Conservation (phyloP, 1,284 basidiomycete genomes). For the Ceratobasidium sp. region DNA sequence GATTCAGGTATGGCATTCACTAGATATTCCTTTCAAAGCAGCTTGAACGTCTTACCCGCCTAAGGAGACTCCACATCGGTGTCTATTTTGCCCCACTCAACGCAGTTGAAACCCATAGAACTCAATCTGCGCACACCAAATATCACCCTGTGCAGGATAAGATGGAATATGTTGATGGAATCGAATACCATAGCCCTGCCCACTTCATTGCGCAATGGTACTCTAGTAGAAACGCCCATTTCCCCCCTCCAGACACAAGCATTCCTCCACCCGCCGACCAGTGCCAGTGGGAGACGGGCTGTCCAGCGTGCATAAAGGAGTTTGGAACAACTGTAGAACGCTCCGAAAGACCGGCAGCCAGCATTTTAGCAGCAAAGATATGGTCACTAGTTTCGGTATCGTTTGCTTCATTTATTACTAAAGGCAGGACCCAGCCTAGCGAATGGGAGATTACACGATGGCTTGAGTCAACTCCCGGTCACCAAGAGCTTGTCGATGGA, state of each 20-base stretch:
- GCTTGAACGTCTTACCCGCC: background rate
- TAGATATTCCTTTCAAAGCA: background rate
- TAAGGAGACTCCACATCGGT: background rate
- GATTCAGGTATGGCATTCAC: background rate
- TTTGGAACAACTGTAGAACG: background rate
- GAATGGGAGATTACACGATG: background rate
- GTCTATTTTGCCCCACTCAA: background rate
- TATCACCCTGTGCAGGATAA: background rate
- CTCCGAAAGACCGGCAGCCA: background rate
- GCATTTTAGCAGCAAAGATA: slow-evolving; percentile 7
- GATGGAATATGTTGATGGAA: background rate
- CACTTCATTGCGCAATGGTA: background rate
- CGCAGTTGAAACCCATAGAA: background rate
- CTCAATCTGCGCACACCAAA: background rate
- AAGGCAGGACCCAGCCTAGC: background rate
- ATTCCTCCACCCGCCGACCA: background rate
- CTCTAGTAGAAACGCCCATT: background rate
- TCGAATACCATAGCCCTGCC: background rate
- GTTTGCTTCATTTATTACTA: slow-evolving; percentile 6
- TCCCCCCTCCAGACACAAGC: background rate
- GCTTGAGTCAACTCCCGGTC: background rate
- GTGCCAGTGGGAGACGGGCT: background rate
- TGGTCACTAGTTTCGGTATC: background rate
- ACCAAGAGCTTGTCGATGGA: background rate
- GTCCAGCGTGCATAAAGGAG: slow-evolving; percentile 1